Conservation (phyloP, 2,329 filamentous ascomycete genomes). For the Xylariomycetidae sp. region DNA sequence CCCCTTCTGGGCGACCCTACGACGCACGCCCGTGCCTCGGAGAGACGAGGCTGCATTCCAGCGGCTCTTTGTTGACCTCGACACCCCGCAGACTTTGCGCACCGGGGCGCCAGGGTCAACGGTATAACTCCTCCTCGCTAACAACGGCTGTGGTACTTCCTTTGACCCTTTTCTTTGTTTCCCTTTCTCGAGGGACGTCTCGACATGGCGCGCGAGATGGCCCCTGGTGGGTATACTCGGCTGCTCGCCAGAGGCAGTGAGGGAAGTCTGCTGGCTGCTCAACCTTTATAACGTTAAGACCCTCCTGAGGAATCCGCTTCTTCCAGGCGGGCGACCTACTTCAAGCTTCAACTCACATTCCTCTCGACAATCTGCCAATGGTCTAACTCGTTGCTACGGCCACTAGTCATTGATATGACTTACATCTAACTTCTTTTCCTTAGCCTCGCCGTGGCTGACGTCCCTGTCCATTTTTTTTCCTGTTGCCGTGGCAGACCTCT, state of each 20-base stretch:
- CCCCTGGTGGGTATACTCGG: slow-evolving; percentile 12
- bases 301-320: slow-evolving; percentile 23
- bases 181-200: slow-evolving; percentile 11
- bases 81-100: slow-evolving; percentile 9
- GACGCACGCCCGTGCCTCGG: slow-evolving; percentile 8
- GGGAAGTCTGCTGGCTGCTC: slow-evolving; percentile 9
- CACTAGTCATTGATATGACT: slow-evolving; percentile 20
- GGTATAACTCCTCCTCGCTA: slow-evolving; percentile 17
- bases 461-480: slow-evolving; percentile 20
- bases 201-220: slow-evolving; percentile 9
- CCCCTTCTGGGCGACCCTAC: not conserved
- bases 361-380: slow-evolving; percentile 15
- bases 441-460: slow-evolving; percentile 23
- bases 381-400: slow-evolving; percentile 20
- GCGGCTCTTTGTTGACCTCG: slow-evolving; percentile 15
- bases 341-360: slow-evolving; percentile 25
- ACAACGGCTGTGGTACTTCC: slow-evolving; percentile 18
- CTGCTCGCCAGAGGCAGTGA: slow-evolving; percentile 5
- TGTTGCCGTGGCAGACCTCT: slow-evolving; percentile 25
- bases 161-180: slow-evolving; percentile 23
- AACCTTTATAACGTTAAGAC: slow-evolving; percentile 25
- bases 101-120: slow-evolving; percentile 9
- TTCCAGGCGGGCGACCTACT: slow-evolving; percentile 12
- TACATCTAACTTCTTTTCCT: slow-evolving; percentile 14
- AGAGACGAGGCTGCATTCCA: slow-evolving; percentile 23